Base-by-base conservation (phyloP, 805 yeast species). In the Saccharomycodes ludwigii region DNA sequence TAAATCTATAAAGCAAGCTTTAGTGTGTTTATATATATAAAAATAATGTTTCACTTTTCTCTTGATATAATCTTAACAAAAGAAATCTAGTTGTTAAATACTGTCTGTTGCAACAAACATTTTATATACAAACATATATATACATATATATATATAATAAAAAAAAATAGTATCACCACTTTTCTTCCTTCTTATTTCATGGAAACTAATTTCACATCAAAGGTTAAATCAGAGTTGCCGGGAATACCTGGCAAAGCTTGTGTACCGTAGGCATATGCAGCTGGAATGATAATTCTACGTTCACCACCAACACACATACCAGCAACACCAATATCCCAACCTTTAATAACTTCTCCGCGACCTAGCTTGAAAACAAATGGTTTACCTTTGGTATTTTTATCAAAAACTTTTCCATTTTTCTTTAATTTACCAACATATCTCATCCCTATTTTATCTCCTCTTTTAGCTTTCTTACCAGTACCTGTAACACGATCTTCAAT, bases 221-320 rank as follows among this genome's bases (percentile, higher is more conserved):
- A 91, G 34, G 94, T 83, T 59, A 91, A 74, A 63, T 84, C 94
- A 42, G 94, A 80, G 77, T 91, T 91, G 50, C 95, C 82, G 52
- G 99, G 99, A 48, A 91, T 83, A 40, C 97, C 98, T 46, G 98
- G 98, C 42, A 91, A 70, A 42, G 81, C 73, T 65, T 81, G 78
- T 51, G 79, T 79, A 44, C 99, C 99, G 64, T 91, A 91, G 36
- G 95, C 99, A 76, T 82, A 81, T 51, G 86, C 73, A 33, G 98
- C 78, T 48, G 99, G 98, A 46, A 91, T 84, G 39, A 84, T 72
- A 45, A 91, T 84, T 67, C 97, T 77, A 72, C 98, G 86, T 71
- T 91, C 98, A 55, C 97, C 97, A 52, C 95, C 95, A 54, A 83
- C 94, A 36, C 94, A 76, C 96, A 91, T 86, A 57, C 97, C 97